Base-by-base conservation (phyloP, 2,329 filamentous ascomycete species). In the Alternaria triticimaculans region DNA sequence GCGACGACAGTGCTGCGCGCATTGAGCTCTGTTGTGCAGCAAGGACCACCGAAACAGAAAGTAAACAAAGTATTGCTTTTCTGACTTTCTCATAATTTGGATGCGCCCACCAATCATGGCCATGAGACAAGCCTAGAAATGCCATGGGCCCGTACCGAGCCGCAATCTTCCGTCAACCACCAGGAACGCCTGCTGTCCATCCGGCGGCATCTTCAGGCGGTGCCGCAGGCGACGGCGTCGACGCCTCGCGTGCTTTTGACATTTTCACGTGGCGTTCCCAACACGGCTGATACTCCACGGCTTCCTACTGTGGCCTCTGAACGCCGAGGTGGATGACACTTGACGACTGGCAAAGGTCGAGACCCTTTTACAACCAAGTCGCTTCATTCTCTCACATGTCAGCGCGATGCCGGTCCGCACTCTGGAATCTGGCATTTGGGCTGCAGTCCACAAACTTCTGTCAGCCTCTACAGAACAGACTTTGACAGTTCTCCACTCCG, bases 241-340 rank as follows among this genome's bases (percentile, higher is more conserved):
- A 49, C 20, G 26, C 18, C 63, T 58, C 49, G 55, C 50, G 55
- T 59, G 59, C 11, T 23, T 55, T 49, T 50, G 57, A 23, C 48
- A 23, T 10, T 15, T 55, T 44, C 50, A 56, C 43, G 55, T 62
- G 58, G 58, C 64, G 62, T 23, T 64, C 61, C 23, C 61, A 66
- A 64, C 61, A 64, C 41, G 37, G 57, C 61, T 58, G 55, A 60
- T 49, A 56, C 49, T 59, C 28, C 60, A 49, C 44, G 41, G 60
- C 43, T 45, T 25, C 15, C 60, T 44, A 23, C 18, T 26, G 14
- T 43, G 26, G 26, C 44, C 7, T 62, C 12, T 53, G 49, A 26
- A 33, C 44, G 55, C 50, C 15, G 28, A 51, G 23, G 63, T 46
- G 30, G 14, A 46, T 30, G 37, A n/a, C 50, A 30, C 62, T 20